These are phyloP conservation scores for Danielia oregonensis DNA, from an alignment of 805 yeast species.

Conservation along the genomic window DNA sequence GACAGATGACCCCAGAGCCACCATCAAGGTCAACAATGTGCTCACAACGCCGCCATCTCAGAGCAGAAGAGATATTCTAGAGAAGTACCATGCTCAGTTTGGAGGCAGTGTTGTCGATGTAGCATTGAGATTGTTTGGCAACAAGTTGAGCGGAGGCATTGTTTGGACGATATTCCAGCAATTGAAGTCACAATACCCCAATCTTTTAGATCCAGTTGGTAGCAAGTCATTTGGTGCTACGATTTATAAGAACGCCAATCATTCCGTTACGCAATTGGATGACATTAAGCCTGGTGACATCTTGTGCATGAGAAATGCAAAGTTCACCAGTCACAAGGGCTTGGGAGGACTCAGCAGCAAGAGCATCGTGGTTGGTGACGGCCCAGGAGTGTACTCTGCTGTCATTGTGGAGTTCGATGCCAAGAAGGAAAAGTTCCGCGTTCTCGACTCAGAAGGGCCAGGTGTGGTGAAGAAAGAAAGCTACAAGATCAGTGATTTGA, in stretches of 20 bases:
- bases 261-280: conserved; percentile 47
- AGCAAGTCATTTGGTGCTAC: conserved; percentile 69
- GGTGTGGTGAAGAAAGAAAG: conserved; percentile 58
- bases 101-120: conserved; percentile 47
- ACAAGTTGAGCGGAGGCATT: conserved; percentile 26
- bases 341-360: conserved; percentile 22
- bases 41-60: conserved; percentile 40
- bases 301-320: conserved; percentile 68
- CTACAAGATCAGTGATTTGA: conserved; percentile 69
- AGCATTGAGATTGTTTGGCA: conserved; percentile 33
- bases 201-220: conserved; percentile 56
- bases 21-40: conserved; percentile 36
- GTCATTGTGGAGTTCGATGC: conserved; percentile 73
- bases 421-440: conserved; percentile 65
- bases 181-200: conserved; percentile 9
- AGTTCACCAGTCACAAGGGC: conserved; percentile 67
- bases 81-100: conserved; percentile 42
- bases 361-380: conserved; percentile 54
- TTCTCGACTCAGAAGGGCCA: conserved; percentile 49
- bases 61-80: conserved; percentile 45
- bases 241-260: conserved; percentile 50
- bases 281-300: conserved; percentile 83
- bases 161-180: conserved; percentile 20
- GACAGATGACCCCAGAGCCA: conserved; percentile 47
- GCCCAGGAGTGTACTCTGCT: conserved; percentile 41